Percentiles rank a stretch among this genome's conserved stretches.
phyloP scores from a whole-genome alignment of 139 green algal genomes.

The Spirogloea muscicola region DNA sequence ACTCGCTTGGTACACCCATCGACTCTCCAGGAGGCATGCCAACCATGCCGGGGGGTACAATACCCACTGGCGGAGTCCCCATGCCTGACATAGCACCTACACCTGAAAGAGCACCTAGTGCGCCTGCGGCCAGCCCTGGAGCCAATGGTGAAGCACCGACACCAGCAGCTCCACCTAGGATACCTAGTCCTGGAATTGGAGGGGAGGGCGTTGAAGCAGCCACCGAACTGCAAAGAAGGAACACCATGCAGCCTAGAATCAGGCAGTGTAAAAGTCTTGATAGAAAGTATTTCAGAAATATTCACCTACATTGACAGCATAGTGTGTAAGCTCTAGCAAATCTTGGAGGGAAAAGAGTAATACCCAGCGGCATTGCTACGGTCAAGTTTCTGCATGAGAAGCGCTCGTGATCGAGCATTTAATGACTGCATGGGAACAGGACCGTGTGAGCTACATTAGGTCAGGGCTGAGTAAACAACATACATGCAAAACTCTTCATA shows the following conservation, averaged over 20 bases:
- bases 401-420: conserved; percentile 34
- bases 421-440: conserved; percentile 43
- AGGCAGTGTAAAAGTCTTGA: neutral
- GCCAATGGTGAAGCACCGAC: too few relatives aligned
- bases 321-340: neutral
- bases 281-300: neutral
- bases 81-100: conserved; percentile 7
- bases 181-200: conserved; percentile 1
- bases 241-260: too few relatives aligned
- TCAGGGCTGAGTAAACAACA: too few relatives aligned
- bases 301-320: neutral
- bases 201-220: neutral
- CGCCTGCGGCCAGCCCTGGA: neutral
- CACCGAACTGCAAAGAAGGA: neutral
- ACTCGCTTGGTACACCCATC: conserved; percentile 31
- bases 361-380: neutral
- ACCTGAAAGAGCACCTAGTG: neutral
- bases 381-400: conserved; percentile 43
- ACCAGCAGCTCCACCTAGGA: too few relatives aligned
- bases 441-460: too few relatives aligned
- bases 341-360: neutral
- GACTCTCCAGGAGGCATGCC: neutral
- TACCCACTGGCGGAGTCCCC: neutral
- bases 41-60: too few relatives aligned
- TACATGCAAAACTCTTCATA: too few relatives aligned